Base-by-base conservation (phyloP, 2,329 filamentous ascomycete genomes). In the Endothia cerciana region DNA sequence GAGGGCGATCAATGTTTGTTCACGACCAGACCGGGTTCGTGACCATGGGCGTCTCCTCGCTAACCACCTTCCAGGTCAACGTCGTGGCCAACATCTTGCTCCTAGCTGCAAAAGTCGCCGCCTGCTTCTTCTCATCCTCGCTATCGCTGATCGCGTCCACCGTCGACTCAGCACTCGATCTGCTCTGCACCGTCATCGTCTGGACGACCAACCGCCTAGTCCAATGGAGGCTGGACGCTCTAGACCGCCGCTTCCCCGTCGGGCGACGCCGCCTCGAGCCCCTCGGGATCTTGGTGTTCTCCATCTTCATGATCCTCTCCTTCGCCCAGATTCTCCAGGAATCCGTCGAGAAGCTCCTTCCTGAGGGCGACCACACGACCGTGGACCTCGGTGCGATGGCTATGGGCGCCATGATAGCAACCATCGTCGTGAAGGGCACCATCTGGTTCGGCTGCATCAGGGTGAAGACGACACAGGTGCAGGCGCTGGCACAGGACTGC, bases 391-490 rank as follows among this genome's bases (percentile, higher is more conserved):
- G 83, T 0, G 72, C 80, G 0, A 77, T 85, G 3, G 85, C 86
- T 0, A 85, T 89, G 19, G 81, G 79, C 15, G 84, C 87, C 2
- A 83, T 89, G 79, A 80, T 80, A 0, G 82, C 79, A 3, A 89
- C 86, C 0, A 81, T 88, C 19, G 77, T 85, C 0, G 75, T 89
- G 58, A 89, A 89, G 72, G 85, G 85, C 1, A 80, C 83, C 10
- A 87, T 88, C 62, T 86, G 87, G 78, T 74, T 89, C 19, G 85
- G 84, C 53, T 89, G 87, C 71, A 79, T 82, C 2, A 77, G 80
- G 3, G 83, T 89, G 69, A 87, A 88, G 70, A 89, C 87, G 2
- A 88, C 86, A 0, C 86, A 88, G 71, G 87, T 89, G 0, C 86
- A 88, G 69, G 87, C 87, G 0, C 76, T 91, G 5, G 86, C 83